A percentile compares a stretch with the other conserved stretches of the same genome.
Evolutionary conservation across 2,329 filamentous ascomycete genomes (phyloP).

Genomic region (Akanthomyces lecanii): DNA sequence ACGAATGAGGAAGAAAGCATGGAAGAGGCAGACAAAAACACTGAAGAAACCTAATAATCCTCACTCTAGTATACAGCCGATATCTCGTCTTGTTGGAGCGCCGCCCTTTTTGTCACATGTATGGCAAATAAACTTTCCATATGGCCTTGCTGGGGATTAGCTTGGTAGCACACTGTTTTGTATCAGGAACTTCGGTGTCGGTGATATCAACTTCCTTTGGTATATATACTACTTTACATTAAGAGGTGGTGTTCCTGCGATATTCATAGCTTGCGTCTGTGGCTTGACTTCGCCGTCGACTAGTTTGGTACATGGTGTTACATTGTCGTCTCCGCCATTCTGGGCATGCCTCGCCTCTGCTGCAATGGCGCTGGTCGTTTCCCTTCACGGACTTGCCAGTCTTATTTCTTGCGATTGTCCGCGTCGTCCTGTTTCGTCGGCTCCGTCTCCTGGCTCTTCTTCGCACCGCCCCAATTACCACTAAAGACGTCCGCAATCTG

Average conservation of each 20-base stretch:
- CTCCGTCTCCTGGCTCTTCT: constrained; percentile 25
- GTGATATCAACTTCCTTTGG: neutral
- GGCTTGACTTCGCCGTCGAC: neutral
- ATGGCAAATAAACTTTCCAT: too few relatives aligned
- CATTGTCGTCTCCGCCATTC: neutral
- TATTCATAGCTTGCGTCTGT: neutral
- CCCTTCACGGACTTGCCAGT: neutral
- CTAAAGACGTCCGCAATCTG: constrained; percentile 53
- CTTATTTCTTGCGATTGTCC: constrained; percentile 23
- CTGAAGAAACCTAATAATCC: too few relatives aligned
- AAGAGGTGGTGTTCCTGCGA: neutral
- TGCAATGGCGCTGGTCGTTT: neutral
- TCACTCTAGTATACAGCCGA: too few relatives aligned
- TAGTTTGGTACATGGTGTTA: constrained; percentile 13
- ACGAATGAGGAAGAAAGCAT: too few relatives aligned
- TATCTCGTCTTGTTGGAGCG: too few relatives aligned
- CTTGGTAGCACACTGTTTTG: too few relatives aligned
- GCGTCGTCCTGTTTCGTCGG: constrained; percentile 18
- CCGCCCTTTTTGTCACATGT: too few relatives aligned
- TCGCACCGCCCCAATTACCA: constrained; percentile 32
- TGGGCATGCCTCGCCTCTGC: neutral
- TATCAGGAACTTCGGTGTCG: neutral
- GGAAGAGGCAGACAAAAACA: too few relatives aligned
- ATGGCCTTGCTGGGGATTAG: neutral
- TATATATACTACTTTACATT: neutral